Evolutionary conservation across 208 protist species (phyloP).

Genomic region (Leishmania aethiopica): DNA sequence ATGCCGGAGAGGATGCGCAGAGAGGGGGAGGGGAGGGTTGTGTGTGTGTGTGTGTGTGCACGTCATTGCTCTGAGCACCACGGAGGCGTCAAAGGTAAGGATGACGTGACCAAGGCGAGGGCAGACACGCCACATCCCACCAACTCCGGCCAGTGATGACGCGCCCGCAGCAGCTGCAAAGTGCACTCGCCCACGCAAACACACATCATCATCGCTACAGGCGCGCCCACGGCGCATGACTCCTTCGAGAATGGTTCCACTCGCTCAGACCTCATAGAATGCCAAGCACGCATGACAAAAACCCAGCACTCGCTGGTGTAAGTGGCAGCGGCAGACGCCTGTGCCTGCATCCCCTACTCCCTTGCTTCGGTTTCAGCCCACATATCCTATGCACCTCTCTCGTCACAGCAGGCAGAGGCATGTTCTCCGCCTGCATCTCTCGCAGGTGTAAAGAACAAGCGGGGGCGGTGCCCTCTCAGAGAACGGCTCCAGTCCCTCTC

Average conservation of each 20-base stretch:
- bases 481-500: background rate
- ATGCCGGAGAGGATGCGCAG: background rate
- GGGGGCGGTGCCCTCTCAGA: no score
- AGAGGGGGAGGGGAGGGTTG: background rate
- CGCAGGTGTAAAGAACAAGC: background rate
- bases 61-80: background rate
- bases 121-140: background rate
- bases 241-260: background rate
- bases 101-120: background rate
- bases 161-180: background rate
- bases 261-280: background rate
- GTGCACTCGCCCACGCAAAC: background rate
- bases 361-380: background rate
- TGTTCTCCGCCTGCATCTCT: background rate
- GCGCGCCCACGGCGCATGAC: background rate
- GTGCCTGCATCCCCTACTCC: background rate
- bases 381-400: background rate
- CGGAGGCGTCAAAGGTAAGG: background rate
- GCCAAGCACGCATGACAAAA: background rate
- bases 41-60: background rate
- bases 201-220: background rate
- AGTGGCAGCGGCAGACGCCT: background rate
- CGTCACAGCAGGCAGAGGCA: background rate
- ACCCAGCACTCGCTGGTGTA: background rate
- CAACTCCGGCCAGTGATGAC: background rate